Base-by-base conservation (phyloP, 768 basidiomycete genomes). In the Sutorius australiensis region DNA sequence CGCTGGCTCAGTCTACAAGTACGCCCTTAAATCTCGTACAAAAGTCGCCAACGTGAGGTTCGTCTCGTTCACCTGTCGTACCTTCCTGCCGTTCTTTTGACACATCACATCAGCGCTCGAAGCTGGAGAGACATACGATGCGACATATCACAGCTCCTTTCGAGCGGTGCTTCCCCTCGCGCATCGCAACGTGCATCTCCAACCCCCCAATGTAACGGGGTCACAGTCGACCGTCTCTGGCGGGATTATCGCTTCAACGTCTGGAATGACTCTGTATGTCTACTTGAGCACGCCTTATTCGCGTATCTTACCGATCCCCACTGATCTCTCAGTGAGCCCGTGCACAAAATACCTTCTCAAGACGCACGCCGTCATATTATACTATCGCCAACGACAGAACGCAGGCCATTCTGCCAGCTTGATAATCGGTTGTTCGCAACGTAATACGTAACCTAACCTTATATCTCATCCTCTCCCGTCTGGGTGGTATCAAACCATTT, bases 41-140 rank as follows among this genome's bases (percentile, higher is more conserved):
- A 83, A 81, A 62, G 84, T 87, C 28, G 83, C 79, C 53, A 82
- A 83, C 64, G 78, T 88, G 68, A 84, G 83, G 86, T 87, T 68
- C 62, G 84, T 19, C 51, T 37, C 51, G 24, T 51, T 17, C 58
- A 13, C 50, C 36, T 48, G 19, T 36, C 16, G 46, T 28, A 13
- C 21, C 55, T 24, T 34, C 48, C 27, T 19, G 19, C 19, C 48
- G 17, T 53, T 27, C 40, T 36, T 44, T 50, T 58, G 49, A 46
- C 45, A 28, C 31, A 28, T 31, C 36, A 7, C 17, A 13, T 51
- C 64, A 87, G 86, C 32, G 85, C 83, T 33, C 75, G 80, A 54
- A 76, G 81, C 54, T 87, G 86, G 84, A 75, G 81, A 59, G 82
- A 87, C 59, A 74, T 81, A 38, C 75, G 73, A 42, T 86, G 84